Evolutionary conservation across 306 rosid species (phyloP), one percentile per base, ranked within the genome.

Genomic region (Gleditsia sinensis): DNA sequence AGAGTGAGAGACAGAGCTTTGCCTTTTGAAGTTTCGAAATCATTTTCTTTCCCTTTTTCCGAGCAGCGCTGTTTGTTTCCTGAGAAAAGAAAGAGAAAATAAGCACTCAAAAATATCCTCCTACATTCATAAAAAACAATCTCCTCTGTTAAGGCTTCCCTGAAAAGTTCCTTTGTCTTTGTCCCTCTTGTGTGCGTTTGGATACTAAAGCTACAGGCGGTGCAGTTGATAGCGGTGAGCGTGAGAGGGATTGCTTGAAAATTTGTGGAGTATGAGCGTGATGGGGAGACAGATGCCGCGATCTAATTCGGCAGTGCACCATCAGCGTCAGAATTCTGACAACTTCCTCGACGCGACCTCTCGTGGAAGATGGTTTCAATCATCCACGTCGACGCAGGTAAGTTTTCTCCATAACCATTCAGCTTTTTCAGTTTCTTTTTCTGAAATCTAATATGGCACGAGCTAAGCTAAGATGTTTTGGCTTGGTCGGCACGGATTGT

Each of bases 301-400:
- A 84, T 82, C 89, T 12, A 80, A 43, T 80, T 78, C 97, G 45
- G 62, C 83, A 59, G 66, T 75, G 63, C 89, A 78, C 69, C 92
- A 88, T 68, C 88, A 88, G 65, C 92, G 92, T 43, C 95, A 89
- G 84, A 81, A 73, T 72, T 89, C 92, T 19, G 93, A 87, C 60
- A 82, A 82, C 86, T 82, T 83, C 71, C 71, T 82, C 46, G 89
- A 86, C 40, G 60, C 85, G 3, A 58, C 84, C 17, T 84, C 93
- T 20, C 77, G 64, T 6, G 85, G 83, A 63, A 81, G 85, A 56
- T 89, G 88, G 91, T 79, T 81, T 42, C 91, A 86, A 0, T 84
- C 94, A 25, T 64, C 92, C 16, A n/a, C 43, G 58, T 83, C 80
- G 9, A 83, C 91, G 1, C 94, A 89, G 87, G 95, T 91, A 66